Evolutionary conservation across 2,329 filamentous ascomycete genomes (phyloP).

Genomic region (Akanthomyces lecanii): DNA sequence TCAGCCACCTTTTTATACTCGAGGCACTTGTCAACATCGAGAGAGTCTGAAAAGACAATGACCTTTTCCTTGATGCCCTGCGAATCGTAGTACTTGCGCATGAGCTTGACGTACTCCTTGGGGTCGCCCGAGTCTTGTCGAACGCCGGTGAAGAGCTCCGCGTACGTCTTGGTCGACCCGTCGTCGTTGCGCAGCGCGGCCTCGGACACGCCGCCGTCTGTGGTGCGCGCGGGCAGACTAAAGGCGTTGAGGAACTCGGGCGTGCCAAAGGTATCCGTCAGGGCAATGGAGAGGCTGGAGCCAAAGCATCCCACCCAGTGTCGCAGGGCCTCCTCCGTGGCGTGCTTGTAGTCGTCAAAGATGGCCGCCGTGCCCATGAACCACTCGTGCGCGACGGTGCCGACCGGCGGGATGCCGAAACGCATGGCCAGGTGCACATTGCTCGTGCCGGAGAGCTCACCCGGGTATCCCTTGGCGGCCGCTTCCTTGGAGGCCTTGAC

Average conservation of each 20-base stretch:
- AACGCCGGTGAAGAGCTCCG: constrained; percentile 76
- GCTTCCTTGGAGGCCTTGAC: constrained; percentile 71
- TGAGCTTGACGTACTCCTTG: constrained; percentile 69
- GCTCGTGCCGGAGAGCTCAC: constrained; percentile 81
- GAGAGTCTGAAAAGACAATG: constrained; percentile 92
- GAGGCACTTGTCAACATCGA: constrained; percentile 86
- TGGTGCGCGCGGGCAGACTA: constrained; percentile 54
- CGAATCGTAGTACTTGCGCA: constrained; percentile 75
- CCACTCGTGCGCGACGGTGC: constrained; percentile 94
- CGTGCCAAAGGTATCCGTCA: constrained; percentile 96
- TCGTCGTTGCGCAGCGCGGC: constrained; percentile 39
- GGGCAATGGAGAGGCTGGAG: constrained; percentile 74
- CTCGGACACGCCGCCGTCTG: constrained; percentile 39
- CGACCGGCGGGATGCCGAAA: constrained; percentile 77
- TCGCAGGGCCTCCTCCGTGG: constrained; percentile 77
- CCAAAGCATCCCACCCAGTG: constrained; percentile 94
- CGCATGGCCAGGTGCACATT: constrained; percentile 98
- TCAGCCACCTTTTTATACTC: constrained; percentile 86
- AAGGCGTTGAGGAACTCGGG: constrained; percentile 84
- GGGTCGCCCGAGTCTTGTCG: constrained; percentile 91
- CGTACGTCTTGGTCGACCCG: constrained; percentile 60
- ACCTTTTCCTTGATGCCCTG: constrained; percentile 76
- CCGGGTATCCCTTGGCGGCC: constrained; percentile 58
- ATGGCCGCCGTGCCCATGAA: constrained; percentile 98
- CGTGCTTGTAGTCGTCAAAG: constrained; percentile 75